These are phyloP conservation scores for Zanthoxylum bungeanum DNA, from an alignment of 345 rosid genomes.

Conservation along the genomic window DNA sequence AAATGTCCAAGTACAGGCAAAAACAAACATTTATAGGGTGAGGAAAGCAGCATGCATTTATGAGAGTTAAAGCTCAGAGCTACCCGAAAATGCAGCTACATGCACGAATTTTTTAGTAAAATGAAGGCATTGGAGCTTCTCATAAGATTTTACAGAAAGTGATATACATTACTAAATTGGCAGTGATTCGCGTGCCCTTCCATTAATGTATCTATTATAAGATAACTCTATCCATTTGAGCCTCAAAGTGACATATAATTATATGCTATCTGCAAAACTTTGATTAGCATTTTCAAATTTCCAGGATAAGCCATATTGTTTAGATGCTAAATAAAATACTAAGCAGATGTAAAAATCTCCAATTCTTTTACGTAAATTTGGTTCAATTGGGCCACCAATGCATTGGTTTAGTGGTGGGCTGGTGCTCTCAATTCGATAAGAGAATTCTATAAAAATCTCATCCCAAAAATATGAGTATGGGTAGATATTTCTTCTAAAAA, in stretches of 20 bases:
- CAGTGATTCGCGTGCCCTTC: background rate
- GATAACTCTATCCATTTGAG: background rate
- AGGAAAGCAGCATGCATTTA: slow-evolving; percentile 18
- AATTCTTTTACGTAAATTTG: no score
- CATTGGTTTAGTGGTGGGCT: no score
- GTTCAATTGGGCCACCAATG: background rate
- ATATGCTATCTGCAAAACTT: background rate
- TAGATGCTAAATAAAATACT: no score
- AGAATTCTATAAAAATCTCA: no score
- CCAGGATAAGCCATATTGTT: no score
- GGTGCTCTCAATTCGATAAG: no score
- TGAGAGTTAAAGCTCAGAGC: slow-evolving; percentile 12
- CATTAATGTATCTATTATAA: background rate
- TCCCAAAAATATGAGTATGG: no score
- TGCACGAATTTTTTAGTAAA: slow-evolving; percentile 1
- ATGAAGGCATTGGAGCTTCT: slow-evolving; percentile 1
- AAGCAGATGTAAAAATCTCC: no score
- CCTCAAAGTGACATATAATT: background rate
- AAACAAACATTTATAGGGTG: slow-evolving; percentile 22
- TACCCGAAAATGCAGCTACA: slow-evolving; percentile 2
- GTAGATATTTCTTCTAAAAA: no score
- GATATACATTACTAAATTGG: background rate
- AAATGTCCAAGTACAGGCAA: background rate
- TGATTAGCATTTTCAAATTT: background rate
- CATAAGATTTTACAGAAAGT: background rate